These are phyloP conservation scores for Pezicula carpinea DNA, from an alignment of 2,329 filamentous ascomycete species.

Conservation along the genomic window DNA sequence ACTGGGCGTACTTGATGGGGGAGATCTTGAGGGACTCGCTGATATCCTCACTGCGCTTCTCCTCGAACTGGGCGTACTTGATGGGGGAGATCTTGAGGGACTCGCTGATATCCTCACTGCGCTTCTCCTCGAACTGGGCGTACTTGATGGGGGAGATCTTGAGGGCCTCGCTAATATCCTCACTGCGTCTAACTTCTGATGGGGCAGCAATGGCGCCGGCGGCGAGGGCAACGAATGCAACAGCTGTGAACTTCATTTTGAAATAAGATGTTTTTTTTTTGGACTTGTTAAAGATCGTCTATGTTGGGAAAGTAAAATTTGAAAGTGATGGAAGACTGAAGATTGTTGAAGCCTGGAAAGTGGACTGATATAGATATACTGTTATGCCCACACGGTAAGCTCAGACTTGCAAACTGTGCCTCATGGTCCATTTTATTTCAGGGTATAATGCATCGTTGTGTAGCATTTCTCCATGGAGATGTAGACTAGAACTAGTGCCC, in stretches of 20 bases:
- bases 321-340: neutral
- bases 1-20: neutral
- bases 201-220: neutral
- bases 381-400: too few species aligned
- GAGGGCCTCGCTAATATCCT: neutral
- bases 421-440: too few species aligned
- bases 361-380: too few species aligned
- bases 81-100: neutral
- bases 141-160: neutral
- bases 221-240: neutral
- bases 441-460: too few species aligned
- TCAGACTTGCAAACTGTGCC: too few species aligned
- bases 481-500: too few species aligned
- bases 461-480: too few species aligned
- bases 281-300: neutral
- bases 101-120: neutral
- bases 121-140: neutral
- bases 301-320: neutral
- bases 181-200: neutral
- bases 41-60: neutral
- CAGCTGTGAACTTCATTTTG: neutral
- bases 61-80: too few species aligned
- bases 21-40: neutral
- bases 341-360: neutral
- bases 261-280: neutral